Evolutionary conservation across 73 alveolate species (phyloP), one percentile per base, ranked within the genome.

Genomic region (Halteria grandinella): DNA sequence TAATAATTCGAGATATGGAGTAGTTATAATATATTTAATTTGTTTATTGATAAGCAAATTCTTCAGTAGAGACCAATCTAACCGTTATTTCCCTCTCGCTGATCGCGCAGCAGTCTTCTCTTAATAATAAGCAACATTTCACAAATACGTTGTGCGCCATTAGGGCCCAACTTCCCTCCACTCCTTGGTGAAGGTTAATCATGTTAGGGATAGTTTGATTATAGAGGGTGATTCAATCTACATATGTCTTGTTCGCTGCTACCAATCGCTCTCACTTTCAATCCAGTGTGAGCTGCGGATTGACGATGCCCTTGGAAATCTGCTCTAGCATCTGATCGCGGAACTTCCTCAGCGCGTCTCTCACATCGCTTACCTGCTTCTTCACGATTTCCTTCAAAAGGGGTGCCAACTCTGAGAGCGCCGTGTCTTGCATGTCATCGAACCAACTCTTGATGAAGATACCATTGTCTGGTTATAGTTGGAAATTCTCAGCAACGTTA

Each of bases 401-500:
- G 17, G 98, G 98, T 20, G 90, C 87, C 51, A 96, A 79, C 83
- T 96, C 99, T 33, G 79, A 62, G 21, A 96, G 83, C 29, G 98
- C 98, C 3, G 95, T 90, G 69, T 96, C 99, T 7, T 66, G 86
- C 69, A 73, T 74, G 74, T 96, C 98, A 36, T 90, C 95, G 77
- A 93, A 94, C 97, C 98, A 96, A 50, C 96, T 89, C 71, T 88
- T 93, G 36, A 96, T 96, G 69, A 95, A 93, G 34, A 96, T 95
- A 28, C 99, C 99, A 87, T 96, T 96, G 44, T 94, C 98, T 7
- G 96, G 95, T 71, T 93, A 72, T 20, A 75, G 82, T 70, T 91
- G 66, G 78, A 96, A 96, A 75, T 96, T 96, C 48, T 95, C 98
- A 11, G 99, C 97, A 28, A 96, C 95, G 88, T 96, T 95, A 63